These are phyloP conservation scores for Phoma sp. DNA, from an alignment of 2,329 filamentous ascomycete genomes.

Conservation along the genomic window DNA sequence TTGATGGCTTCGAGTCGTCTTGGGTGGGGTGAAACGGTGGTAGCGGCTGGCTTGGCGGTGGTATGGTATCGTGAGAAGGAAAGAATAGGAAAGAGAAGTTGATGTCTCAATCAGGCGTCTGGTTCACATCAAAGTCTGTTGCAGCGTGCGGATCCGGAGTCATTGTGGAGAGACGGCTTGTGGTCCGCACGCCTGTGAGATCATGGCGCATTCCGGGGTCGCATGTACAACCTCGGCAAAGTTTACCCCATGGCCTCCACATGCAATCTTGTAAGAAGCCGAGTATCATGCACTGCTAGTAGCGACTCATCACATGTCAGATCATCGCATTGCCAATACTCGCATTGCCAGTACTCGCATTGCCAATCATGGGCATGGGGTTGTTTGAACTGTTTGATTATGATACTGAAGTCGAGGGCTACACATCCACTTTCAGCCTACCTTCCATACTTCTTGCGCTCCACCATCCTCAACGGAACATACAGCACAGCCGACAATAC, in stretches of 20 bases:
- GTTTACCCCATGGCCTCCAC: background rate
- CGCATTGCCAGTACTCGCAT: no score
- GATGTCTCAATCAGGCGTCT: slow-evolving; percentile 3
- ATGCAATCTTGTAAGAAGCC: slow-evolving; percentile 20
- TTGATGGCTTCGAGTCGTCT: slow-evolving; percentile 1
- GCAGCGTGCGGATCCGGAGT: slow-evolving; percentile 20
- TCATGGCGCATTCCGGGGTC: slow-evolving; percentile 36
- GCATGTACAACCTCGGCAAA: slow-evolving; percentile 38
- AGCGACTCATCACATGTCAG: slow-evolving; percentile 10
- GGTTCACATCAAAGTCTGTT: slow-evolving; percentile 12
- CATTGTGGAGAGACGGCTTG: slow-evolving; percentile 35
- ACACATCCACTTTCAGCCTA: slow-evolving; percentile 7
- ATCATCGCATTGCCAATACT: background rate
- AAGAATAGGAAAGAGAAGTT: background rate
- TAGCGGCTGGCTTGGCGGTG: background rate
- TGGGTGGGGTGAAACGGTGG: background rate
- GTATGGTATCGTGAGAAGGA: background rate
- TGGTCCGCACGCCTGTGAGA: slow-evolving; percentile 39
- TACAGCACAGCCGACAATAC: slow-evolving; percentile 55
- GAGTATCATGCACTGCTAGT: slow-evolving; percentile 14
- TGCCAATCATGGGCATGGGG: no score
- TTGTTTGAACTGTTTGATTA: background rate
- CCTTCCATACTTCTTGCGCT: slow-evolving; percentile 39
- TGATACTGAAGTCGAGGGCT: background rate
- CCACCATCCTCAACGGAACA: slow-evolving; percentile 51